A percentile compares a stretch with the other conserved stretches of the same genome.
These are phyloP conservation scores for Rhexocercosporidium sp. DNA, from an alignment of 2,329 filamentous ascomycete genomes.

Conservation along the genomic window DNA sequence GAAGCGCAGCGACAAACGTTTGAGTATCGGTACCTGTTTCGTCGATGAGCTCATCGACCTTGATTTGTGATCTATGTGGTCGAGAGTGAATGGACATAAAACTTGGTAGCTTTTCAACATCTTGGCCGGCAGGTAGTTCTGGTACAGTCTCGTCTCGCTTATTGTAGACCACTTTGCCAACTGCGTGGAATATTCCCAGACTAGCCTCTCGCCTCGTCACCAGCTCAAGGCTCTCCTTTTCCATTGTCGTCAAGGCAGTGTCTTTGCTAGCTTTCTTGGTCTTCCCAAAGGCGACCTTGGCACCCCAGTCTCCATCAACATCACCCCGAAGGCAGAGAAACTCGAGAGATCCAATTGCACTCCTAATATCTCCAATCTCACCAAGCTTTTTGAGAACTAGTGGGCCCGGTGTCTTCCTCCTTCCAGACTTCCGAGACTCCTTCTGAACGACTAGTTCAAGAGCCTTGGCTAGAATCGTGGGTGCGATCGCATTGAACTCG, in stretches of 20 bases:
- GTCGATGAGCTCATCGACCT: constrained; percentile 80
- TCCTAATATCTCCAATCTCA: constrained; percentile 90
- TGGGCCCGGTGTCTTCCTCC: constrained; percentile 77
- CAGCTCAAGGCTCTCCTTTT: constrained; percentile 78
- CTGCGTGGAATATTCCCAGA: constrained; percentile 92
- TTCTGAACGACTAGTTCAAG: constrained; percentile 83
- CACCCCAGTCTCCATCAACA: constrained; percentile 74
- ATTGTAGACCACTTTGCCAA: constrained; percentile 96
- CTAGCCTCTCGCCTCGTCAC: constrained; percentile 88
- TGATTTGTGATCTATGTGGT: constrained; percentile 67
- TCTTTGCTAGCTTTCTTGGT: constrained; percentile 65
- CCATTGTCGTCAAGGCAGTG: constrained; percentile 72
- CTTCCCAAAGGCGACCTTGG: constrained; percentile 71
- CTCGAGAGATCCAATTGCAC: constrained; percentile 88
- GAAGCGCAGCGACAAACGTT: constrained; percentile 87
- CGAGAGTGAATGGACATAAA: constrained; percentile 63
- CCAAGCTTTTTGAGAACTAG: constrained; percentile 79
- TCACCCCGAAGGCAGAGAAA: constrained; percentile 89
- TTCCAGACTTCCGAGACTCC: constrained; percentile 79
- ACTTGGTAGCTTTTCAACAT: constrained; percentile 61
- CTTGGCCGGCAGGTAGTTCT: constrained; percentile 46
- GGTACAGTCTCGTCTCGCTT: constrained; percentile 70
- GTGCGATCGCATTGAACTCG: constrained; percentile 92
- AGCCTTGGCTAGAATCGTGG: constrained; percentile 83
- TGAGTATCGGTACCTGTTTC: constrained; percentile 91